Evolutionary conservation across 148 eudicot species (phyloP), one percentile per base, ranked within the genome.

Genomic region (Heliamphora exappendiculata): DNA sequence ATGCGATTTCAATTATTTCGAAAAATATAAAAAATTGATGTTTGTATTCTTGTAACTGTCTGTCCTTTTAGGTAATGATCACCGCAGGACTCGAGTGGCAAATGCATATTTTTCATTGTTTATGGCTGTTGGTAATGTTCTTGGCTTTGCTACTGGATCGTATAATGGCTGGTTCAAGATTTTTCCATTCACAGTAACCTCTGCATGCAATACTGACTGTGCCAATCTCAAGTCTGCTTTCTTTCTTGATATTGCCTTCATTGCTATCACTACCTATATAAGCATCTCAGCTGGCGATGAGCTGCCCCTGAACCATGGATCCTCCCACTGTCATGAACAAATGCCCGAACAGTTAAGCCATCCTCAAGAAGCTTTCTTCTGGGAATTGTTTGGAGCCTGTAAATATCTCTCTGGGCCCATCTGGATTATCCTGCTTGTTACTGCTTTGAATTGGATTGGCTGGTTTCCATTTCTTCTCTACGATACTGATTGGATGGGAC

Each of bases 401-500:
- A 87, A 82, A 22, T 89, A 77, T 80, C 90, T 95, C 14, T 86
- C 99, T 2, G 89, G 91, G 44, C 76, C 96, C 26, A 84, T 95
- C 55, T 95, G 99, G 99, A 16, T 93, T 49, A 78, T 95, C 54
- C 87, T 95, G 75, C 91, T 88, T 45, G 90, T 92, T 34, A 95
- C 96, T 83, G 90, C 90, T 53, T 81, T 95, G 64, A 95, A 90
- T 74, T 95, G 99, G 99, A 81, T 93, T 77, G 99, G 99, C 11
- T 95, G 99, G 99, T 95, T 95, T 78, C 99, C 99, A 0, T 95
- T 92, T 86, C 84, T 91, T 81, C 91, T 95, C 42, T 95, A 88
- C 80, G 99, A 95, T 78, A 95, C 99, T 79, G 99, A 95, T 81
- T 95, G 99, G 99, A 89, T 95, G 96, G 99, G 99, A 44, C 84